Evolutionary conservation across 305 asterid species (phyloP), one percentile per base, ranked within the genome.

Genomic region (Fraxinus angustifolia): DNA sequence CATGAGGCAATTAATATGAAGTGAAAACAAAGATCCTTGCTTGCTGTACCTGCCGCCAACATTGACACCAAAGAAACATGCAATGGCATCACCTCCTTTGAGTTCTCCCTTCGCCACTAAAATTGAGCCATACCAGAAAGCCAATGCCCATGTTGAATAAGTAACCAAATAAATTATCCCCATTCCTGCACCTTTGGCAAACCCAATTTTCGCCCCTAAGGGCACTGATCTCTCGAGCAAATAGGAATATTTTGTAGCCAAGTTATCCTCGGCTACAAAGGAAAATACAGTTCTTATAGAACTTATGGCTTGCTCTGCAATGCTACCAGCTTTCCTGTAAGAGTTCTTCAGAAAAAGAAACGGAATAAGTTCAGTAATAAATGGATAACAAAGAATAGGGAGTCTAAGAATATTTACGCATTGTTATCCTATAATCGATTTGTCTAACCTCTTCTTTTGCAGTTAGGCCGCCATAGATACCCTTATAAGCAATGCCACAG

Each of bases 101-200:
- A 92, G 90, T 79, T 94, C 80, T 5, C 75, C 70, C 50, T 76
- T 87, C 0, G 87, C 81, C 35, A 91, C 93, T 40, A 94, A 83
- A 82, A 92, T 84, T 68, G 97, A 88, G 58, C 98, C 98, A 11
- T 94, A 94, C 97, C 97, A 94, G 82, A 94, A 94, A 72, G 98
- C 97, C 86, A 94, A 85, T 21, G 97, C 98, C 97, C 98, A 94
- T 17, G 98, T 94, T 2, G 93, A 87, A 78, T 94, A 94, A 1
- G 97, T 91, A 26, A 94, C 96, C 16, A 92, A 83, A 81, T 94
- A 94, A 28, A 94, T 94, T 33, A 94, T 91, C 58, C 98, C 98
- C 56, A 94, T 85, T 58, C 98, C 98, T 1, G 85, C 86, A 73
- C 98, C 97, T 83, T 94, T 94, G 7, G 98, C 97, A 78, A 94